Evolutionary conservation across 1,139 yeast genomes (phyloP).

Genomic region (Geotrichum bryndzae): DNA sequence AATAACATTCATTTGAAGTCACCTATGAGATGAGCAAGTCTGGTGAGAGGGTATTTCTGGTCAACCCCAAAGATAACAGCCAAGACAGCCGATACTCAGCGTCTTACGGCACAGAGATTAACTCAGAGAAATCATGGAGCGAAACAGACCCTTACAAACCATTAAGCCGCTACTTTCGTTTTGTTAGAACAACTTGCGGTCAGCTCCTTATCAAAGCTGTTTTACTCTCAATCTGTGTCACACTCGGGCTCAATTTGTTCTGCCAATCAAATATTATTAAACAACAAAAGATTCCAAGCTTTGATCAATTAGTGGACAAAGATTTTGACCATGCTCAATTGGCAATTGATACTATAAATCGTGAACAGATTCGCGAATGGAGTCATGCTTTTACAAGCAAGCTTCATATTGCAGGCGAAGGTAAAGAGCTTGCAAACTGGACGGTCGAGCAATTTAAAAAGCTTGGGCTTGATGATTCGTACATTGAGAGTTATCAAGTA

Average conservation of each 20-base stretch:
- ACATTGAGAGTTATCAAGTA: constrained; percentile 53
- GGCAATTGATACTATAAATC: constrained; percentile 40
- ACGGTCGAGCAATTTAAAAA: constrained; percentile 56
- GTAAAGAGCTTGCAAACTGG: constrained; percentile 59
- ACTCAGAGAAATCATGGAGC: not conserved
- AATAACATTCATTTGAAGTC: too few species aligned
- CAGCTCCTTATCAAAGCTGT: not conserved
- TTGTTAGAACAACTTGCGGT: not conserved
- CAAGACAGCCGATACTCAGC: not conserved
- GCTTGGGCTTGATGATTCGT: constrained; percentile 47
- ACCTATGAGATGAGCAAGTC: not conserved
- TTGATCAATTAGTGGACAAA: not conserved
- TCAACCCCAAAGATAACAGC: not conserved
- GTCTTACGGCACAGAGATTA: not conserved
- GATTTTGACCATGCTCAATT: constrained; percentile 17
- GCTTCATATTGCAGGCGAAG: constrained; percentile 71
- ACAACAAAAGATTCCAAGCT: not conserved
- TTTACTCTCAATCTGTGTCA: not conserved
- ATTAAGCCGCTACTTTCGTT: too few species aligned
- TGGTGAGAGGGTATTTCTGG: not conserved
- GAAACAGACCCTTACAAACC: not conserved
- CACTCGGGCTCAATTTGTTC: not conserved
- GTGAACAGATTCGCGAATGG: constrained; percentile 30
- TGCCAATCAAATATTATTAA: not conserved
- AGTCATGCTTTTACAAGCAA: constrained; percentile 45